Base-by-base conservation (phyloP, 768 basidiomycete genomes). In the Rhizopogon roseolus region DNA sequence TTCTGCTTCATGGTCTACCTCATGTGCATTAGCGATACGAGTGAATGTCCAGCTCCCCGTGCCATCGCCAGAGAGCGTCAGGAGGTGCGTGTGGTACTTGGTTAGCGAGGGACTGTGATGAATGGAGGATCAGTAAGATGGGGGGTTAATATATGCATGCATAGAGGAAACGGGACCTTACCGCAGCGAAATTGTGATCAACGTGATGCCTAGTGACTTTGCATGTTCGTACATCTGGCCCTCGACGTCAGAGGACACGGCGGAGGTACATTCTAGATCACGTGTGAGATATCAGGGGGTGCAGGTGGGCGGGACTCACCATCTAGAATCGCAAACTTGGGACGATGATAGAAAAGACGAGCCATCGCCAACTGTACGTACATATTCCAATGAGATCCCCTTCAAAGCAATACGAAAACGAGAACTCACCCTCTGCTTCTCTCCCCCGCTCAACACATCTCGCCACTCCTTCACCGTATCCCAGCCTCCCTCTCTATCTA, bases 181-280 rank as follows among this genome's bases (percentile, higher is more conserved):
- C 88, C 88, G 85, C 50, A 93, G 75, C 14, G 94, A 94, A 49
- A 98, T 92, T 4, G 94, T 98, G 54, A 98, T 88, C 44, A 98
- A 78, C 0, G 95, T 95, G 64, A 97, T 93, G 1, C 88, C 93
- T 11, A 91, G 74, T 32, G 84, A 78, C 69, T 97, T 97, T 28
- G 90, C 87, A 58, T 91, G 85, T 66, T 95, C 90, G 72, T 98
- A 98, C 91, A 98, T 94, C 58, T 83, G 76, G 0, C 94, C 94
- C 67, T 98, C 95, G 19, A 98, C 94, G 65, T 98, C 96, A 57
- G 90, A 91, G 11, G 93, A 95, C 9, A 98, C 93, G 1, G 95
- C 96, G 52, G 89, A 92, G 6, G 95, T 98, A 68, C 93, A 97
- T 64, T 98, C 94, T 89, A 64, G 44, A 53, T 11, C 14, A 17